These are phyloP conservation scores for Tricholoma saponaceum DNA, from an alignment of 768 basidiomycete genomes.

Conservation along the genomic window DNA sequence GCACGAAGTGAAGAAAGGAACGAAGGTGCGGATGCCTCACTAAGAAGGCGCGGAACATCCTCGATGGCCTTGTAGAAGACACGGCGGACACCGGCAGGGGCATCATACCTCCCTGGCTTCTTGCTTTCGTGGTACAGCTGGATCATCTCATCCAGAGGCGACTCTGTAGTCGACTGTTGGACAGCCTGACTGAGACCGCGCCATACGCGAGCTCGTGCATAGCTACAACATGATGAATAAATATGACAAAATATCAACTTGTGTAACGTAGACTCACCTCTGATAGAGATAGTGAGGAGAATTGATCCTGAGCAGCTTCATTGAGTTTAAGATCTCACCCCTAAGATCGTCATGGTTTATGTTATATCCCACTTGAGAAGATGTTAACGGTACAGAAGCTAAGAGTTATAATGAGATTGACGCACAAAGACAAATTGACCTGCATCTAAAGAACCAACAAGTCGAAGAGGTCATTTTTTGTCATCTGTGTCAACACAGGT, in stretches of 20 bases:
- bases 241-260: not conserved
- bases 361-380: slow-evolving; percentile 31
- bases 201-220: slow-evolving; percentile 24
- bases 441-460: slow-evolving; percentile 32
- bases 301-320: slow-evolving; percentile 12
- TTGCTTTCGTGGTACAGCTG: slow-evolving; percentile 18
- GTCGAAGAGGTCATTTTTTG: not conserved
- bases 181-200: slow-evolving; percentile 17
- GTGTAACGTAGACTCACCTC: not conserved
- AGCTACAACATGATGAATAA: slow-evolving; percentile 8
- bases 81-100: slow-evolving; percentile 5
- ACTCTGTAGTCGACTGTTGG: slow-evolving; percentile 9
- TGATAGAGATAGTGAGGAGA: not conserved
- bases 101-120: not conserved
- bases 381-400: not conserved
- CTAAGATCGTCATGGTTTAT: slow-evolving; percentile 4
- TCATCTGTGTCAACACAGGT: not conserved
- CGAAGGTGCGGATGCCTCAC: slow-evolving; percentile 1
- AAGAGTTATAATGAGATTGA: slow-evolving; percentile 2
- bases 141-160: slow-evolving; percentile 22
- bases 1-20: not conserved
- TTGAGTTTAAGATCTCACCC: slow-evolving; percentile 3
- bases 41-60: slow-evolving; percentile 6
- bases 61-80: slow-evolving; percentile 8
- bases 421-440: slow-evolving; percentile 44